Evolutionary conservation across 2,329 filamentous ascomycete genomes (phyloP), one percentile per base, ranked within the genome.

Genomic region (Colletotrichum filicis): DNA sequence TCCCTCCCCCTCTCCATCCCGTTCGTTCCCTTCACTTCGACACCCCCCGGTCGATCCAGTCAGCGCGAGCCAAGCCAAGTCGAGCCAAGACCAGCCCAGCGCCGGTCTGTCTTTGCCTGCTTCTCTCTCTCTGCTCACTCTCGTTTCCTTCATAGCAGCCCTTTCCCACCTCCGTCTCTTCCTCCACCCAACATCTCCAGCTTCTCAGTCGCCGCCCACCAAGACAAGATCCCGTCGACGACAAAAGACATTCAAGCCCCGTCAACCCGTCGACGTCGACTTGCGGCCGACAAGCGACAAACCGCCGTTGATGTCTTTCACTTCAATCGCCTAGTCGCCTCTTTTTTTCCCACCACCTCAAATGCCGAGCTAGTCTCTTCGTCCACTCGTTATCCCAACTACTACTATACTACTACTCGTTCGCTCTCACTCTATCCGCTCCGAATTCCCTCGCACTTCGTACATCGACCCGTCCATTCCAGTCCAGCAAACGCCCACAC

Each of bases 361-460:
- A 65, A 73, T 70, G 70, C 61, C 72, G 74, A 75, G 74, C 74
- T 75, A 75, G 74, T 73, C 74, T 75, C 74, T 49, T 73, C 56
- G 59, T 74, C 66, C 74, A 74, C 73, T 75, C 74, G 73, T 75
- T 75, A 68, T 55, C 60, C 42, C 62, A 60, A 65, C 62, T 46
- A 32, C n/a, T 35, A 37, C 37, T 35, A 22, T 53, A 49, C 61
- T 42, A n/a, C 60, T 46, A 35, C 32, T 12, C 11, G 11, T 62
- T 60, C 66, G 59, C 70, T 69, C 68, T 69, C 59, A 16, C 66
- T 37, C 35, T 55, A 63, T 58, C 55, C 68, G 49, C 65, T 14
- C 57, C 57, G 46, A 61, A 60, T 61, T 46, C 30, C n/a, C 53
- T 74, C 37, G 53, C 42, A 30, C 19, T 26, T 64, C 66, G 22